Base-by-base conservation (phyloP, 1,284 basidiomycete species). In the Baeospora myosura region DNA sequence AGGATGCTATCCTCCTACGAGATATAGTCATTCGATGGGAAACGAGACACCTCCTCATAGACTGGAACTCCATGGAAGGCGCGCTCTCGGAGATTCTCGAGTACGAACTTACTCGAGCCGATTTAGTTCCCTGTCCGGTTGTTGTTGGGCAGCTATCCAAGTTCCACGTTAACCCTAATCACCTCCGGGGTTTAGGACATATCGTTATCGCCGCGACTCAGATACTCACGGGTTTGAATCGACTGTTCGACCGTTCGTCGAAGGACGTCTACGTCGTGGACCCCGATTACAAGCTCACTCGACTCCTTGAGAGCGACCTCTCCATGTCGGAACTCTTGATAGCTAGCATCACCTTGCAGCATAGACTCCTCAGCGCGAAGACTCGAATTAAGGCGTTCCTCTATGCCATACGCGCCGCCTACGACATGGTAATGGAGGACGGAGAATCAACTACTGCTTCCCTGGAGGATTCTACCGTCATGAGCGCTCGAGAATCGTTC, bases 11-110 rank as follows among this genome's bases (percentile, higher is more conserved):
- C 5, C 4, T 14, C 10, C 18, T 47, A 12, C 42, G 38, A 3
- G 14, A 40, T 31, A 32, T 43, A 3, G 22, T 47, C 8, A 18
- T 43, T n/a, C 30, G 42, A 10, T 47, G 42, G 26, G 8, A 29
- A n/a, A 29, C 26, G 8, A 29, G 26, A n/a, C 8, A 29, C n/a
- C 26, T 29, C 26, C n/a, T 29, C 8, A 8, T 8, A n/a, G 8
- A 29, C 8, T 29, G 26, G 26, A 29, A n/a, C n/a, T 8, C 8
- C 26, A 29, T 29, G 26, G 26, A n/a, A 29, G 26, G n/a, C 8
- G 26, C 26, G 26, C 8, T 29, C 26, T 8, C 8, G 26, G 26
- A 29, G 8, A 8, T 29, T n/a, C 8, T 29, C n/a, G 26, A n/a
- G 26, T 29, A 8, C 8, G 26, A 29, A 29, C 26, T n/a, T 8